Conservation (phyloP, 2,329 filamentous ascomycete genomes). For the Aspergillus puulaauensis region DNA sequence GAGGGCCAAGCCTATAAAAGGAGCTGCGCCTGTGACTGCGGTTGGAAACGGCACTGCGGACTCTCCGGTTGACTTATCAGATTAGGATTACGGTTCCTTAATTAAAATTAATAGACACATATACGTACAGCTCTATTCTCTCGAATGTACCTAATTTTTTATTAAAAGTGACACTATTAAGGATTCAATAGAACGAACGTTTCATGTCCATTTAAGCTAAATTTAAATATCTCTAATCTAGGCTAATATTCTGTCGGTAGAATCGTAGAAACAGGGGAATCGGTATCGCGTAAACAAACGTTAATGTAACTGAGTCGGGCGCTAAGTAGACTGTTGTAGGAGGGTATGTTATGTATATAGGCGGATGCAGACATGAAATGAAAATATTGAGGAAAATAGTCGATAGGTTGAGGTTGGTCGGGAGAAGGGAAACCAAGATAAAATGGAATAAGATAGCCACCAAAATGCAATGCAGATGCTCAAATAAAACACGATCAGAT, state of each 20-base stretch:
- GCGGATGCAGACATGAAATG: not conserved
- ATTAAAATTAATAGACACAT: not conserved
- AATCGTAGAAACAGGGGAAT: not conserved
- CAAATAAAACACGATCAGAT: not conserved
- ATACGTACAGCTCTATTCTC: no score
- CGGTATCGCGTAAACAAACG: not conserved
- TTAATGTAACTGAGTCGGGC: not conserved
- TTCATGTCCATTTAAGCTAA: not conserved
- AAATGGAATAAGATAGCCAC: not conserved
- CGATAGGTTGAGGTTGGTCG: not conserved
- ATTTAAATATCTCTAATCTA: not conserved
- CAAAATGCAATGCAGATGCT: not conserved
- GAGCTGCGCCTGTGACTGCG: not conserved
- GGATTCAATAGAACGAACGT: no score
- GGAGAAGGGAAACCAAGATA: not conserved
- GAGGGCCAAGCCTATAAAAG: not conserved
- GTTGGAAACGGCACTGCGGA: not conserved
- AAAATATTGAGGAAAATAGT: not conserved
- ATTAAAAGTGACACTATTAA: no score
- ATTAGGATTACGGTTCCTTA: not conserved
- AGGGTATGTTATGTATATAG: not conserved
- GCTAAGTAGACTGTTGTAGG: not conserved
- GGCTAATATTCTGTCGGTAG: not conserved
- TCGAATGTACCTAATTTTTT: no score
- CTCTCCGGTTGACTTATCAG: constrained; percentile 2